Evolutionary conservation across 352 stramenopile species (phyloP), one percentile per base, ranked within the genome.

Genomic region (Pythium scleroteichum): DNA sequence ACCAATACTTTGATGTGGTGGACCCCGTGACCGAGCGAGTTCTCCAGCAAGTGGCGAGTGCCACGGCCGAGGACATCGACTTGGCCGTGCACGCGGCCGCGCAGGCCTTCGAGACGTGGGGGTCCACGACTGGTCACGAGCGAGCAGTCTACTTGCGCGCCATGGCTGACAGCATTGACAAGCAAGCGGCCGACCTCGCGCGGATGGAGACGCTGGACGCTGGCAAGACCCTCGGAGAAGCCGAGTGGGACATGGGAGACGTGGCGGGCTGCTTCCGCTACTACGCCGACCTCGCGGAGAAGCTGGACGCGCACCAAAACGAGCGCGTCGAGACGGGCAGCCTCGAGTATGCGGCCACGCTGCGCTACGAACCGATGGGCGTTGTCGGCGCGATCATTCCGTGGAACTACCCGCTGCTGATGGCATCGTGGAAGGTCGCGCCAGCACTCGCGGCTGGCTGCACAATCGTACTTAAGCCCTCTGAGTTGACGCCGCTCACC

Each of bases 391-490:
- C 78, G 29, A 88, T 91, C 56, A 85, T 86, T 44, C 82, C 82
- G 49, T 85, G 76, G 76, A 85, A 85, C 68, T 85, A 80, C 53
- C 76, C 76, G 41, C 66, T 75, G 61, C 67, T 88, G 17, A 88
- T 90, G 81, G 75, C 77, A 17, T 56, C 86, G 16, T 88, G 80
- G 78, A 90, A 90, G 66, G 65, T 95, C 17, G 88, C 89, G 6
- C 88, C 89, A 6, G 94, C 94, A 4, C 72, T 99, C 23, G 85
- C 90, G 12, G 91, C 90, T 1, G 97, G 97, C 14, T 99, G 96
- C 75, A 97, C 95, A 1, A 72, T 89, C 29, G 87, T 99, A 10
- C 67, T 98, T 32, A 99, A 99, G 73, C 95, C 96, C 14, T 79
- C 90, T 12, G 96, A 98, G 57, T 62, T 98, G 22, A 99, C 97